Evolutionary conservation across 331 rosid genomes (phyloP), one percentile per base, ranked within the genome.

Genomic region (Quercus lobata): DNA sequence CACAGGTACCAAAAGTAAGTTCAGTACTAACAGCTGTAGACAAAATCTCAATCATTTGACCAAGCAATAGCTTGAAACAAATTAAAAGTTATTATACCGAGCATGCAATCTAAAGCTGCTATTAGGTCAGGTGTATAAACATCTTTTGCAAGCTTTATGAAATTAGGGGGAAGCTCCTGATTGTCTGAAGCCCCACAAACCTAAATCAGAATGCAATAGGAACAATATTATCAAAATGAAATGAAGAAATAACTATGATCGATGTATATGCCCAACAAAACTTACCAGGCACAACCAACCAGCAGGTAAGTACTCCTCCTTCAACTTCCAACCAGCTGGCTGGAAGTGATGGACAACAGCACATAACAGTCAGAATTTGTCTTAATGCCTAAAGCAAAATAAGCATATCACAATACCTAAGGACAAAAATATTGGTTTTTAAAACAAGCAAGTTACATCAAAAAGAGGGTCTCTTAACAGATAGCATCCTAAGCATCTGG

Each of bases 31-130:
- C 17, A 8, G 29, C 15, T 57, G 4, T 57, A 21, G 63, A 22
- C 15, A 21, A 8, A 58, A 1, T 58, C 30, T 58, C 4, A 58
- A 27, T 21, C 12, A 10, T 58, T 58, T 22, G 22, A 58, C 25
- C 61, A 19, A 56, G 61, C 12, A 56, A 55, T 12, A 21, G 24
- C 25, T 7, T 25, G 0, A 56, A 56, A n/a, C 12, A 56, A 19
- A 56, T 18, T 56, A 6, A 2, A n/a, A 18, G 61, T 56, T 56
- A 56, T 19, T n/a, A 18, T 56, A 94, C 98, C 97, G 53, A 94
- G 97, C 98, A 94, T 94, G 85, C 98, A 94, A 83, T 94, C 97
- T 76, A 89, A 88, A 14, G 97, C 98, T 71, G 97, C 97, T 68
- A 94, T 94, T 24, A 24, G 62, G 81, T 94, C 98, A 71, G 98